Base-by-base conservation (phyloP, 768 basidiomycete genomes). In the Paxillus ammoniavirescens region DNA sequence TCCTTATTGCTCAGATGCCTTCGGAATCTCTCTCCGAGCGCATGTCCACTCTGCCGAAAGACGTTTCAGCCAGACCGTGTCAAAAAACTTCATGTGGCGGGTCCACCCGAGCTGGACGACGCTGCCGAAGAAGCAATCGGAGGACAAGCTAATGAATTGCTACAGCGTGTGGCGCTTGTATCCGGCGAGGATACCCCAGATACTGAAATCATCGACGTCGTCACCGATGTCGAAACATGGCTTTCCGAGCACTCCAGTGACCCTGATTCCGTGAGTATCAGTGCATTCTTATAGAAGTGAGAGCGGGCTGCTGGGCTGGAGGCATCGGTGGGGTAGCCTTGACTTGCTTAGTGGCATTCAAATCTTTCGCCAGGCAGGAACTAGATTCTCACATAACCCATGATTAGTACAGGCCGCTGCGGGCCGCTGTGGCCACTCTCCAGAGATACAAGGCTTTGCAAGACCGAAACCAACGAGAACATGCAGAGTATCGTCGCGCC, bases 21-120 rank as follows among this genome's bases (percentile, higher is more conserved):
- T 44, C 70, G 72, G 51, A 72, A 73, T 15, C 75, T 82, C 56
- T 65, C 68, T 18, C 80, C 83, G 51, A 74, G 74, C 14, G 72
- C 74, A 46, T 89, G 87, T 54, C 87, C 87, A 2, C 76, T 88
- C 26, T 89, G 87, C 66, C 80, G 87, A 60, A 85, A 83, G 63
- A 46, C 73, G 0, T 89, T 82, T 71, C 65, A 71, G 40, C 73
- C 75, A n/a, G 78, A 80, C 41, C 77, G 80, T 52, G 70, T 83
- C 63, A 86, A 84, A 72, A 84, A 79, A 63, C 71, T 89, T n/a
- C 83, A 87, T 66, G 79, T 89, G 60, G 85, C 68, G 45, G 60
- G 82, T 59, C 74, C 73, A 47, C 69, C 72, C 47, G 74, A 72
- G 13, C 54, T 64, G 12, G 60, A 67, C 43, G 65, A 74, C 36